phyloP scores from a whole-genome alignment of 768 basidiomycete genomes.

The Galerina marginata region DNA sequence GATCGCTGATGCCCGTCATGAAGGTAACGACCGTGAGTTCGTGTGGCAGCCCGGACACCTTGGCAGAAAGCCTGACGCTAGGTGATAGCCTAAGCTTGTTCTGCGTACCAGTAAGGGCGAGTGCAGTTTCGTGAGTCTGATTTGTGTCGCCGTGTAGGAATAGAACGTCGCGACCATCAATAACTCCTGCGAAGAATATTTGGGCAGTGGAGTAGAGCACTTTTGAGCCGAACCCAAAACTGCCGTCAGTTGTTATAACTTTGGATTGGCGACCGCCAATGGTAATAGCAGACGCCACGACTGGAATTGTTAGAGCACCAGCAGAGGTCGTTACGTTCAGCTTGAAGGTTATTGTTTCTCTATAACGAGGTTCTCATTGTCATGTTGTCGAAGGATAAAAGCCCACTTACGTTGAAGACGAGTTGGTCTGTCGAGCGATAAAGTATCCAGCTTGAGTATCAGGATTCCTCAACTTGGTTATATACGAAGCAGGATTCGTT shows the following conservation, averaged over 20 bases:
- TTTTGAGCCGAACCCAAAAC: conserved; percentile 62
- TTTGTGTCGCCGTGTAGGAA: conserved; percentile 61
- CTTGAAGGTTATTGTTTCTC: conserved; percentile 57
- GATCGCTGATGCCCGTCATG: conserved; percentile 57
- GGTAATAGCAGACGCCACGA: conserved; percentile 53
- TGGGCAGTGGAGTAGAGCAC: conserved; percentile 75
- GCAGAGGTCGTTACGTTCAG: conserved; percentile 59
- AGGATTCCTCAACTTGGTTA: conserved; percentile 70
- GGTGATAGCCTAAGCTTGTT: conserved; percentile 32
- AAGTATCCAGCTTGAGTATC: conserved; percentile 71
- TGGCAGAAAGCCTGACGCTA: conserved; percentile 33
- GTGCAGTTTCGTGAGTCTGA: conserved; percentile 59
- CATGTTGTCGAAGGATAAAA: background rate
- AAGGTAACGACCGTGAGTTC: conserved; percentile 54
- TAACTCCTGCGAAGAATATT: conserved; percentile 67
- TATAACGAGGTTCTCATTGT: conserved; percentile 20
- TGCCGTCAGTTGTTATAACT: conserved; percentile 71
- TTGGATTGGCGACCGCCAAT: conserved; percentile 77
- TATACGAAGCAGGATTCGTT: conserved; percentile 53
- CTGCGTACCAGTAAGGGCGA: conserved; percentile 51
- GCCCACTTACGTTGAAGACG: conserved; percentile 63
- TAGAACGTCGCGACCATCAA: conserved; percentile 65
- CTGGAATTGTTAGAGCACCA: conserved; percentile 62
- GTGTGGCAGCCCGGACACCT: conserved; percentile 6
- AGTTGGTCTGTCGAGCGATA: conserved; percentile 68